A percentile compares a stretch with the other conserved stretches of the same genome.
Conservation (phyloP, 2,329 filamentous ascomycete species). For the Cladosporium oxysporum region DNA sequence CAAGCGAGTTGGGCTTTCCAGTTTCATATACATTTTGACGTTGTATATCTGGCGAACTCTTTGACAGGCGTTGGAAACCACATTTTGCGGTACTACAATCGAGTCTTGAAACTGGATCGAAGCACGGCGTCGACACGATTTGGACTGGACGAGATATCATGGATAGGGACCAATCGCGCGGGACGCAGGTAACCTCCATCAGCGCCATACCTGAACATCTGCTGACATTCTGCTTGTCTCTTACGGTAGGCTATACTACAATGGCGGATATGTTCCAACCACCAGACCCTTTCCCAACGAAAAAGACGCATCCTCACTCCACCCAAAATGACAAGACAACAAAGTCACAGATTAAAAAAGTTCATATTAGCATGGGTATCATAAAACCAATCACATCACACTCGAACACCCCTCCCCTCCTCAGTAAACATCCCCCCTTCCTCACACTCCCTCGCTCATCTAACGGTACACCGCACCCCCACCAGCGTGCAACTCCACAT, state of each 20-base stretch:
- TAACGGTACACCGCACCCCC: background rate
- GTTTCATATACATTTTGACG: background rate
- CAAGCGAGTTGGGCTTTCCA: background rate
- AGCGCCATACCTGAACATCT: background rate
- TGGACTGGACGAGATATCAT: background rate
- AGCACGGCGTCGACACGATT: background rate
- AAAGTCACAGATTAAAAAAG: background rate
- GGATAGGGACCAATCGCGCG: background rate
- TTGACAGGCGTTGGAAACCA: background rate
- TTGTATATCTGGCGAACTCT: background rate
- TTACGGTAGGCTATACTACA: background rate
- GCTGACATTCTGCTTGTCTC: background rate
- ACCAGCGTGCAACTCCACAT: background rate
- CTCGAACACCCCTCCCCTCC: background rate
- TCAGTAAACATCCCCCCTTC: background rate
- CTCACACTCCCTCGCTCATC: background rate
- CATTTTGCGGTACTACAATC: background rate
- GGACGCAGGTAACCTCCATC: background rate
- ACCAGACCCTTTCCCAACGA: background rate
- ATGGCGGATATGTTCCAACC: background rate
- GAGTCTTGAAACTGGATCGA: background rate
- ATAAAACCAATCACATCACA: background rate
- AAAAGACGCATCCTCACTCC: background rate
- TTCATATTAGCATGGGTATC: constrained; percentile 5
- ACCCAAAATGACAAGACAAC: background rate